Evolutionary conservation across 2,329 filamentous ascomycete species (phyloP), one percentile per base, ranked within the genome.

Genomic region (Myriosclerotinia duriaeana): DNA sequence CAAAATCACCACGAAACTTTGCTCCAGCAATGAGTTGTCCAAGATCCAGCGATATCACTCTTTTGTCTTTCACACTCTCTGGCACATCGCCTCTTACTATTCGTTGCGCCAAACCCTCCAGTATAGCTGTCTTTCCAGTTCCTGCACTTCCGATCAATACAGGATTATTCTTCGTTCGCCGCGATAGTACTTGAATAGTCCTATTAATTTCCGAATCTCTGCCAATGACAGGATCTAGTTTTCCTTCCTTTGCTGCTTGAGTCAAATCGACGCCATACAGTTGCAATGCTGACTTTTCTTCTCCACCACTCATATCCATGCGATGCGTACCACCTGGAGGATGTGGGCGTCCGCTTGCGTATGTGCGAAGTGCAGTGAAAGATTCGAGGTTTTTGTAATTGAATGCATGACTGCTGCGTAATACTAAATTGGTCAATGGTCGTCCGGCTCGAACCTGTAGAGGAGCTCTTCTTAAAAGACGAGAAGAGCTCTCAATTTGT

Each of bases 1-100:
- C 95, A 68, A 99, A 98, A 73, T 99, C 95, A 59, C 95, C 95
- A 58, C 95, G 83, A 74, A 95, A 99, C 75, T 97, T 98, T 53
- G 95, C 93, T 59, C 95, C 95, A 1, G 95, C 95, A 73, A 99
- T 97, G 20, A 99, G 85, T 46, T 92, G 92, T 2, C 95, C 95
- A 6, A 99, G 83, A 74, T 99, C 95, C 48, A 98, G 79, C 8
- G 89, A 87, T 66, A 98, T 87, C 34, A 99, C 94, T 64, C 89
- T 84, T 78, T 98, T 98, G 73, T 97, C 89, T 79, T 97, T 97
- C 77, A 99, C 90, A 72, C 92, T 96, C 78, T 98, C 95, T 0
- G 95, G 94, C 0, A 98, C 93, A 78, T 97, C 94, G 2, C 94
- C 94, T 70, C 89, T 85, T 1, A 97, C 90, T 71, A 99, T 98